A percentile compares a stretch with the other conserved stretches of the same genome.
Conservation (phyloP, 805 yeast genomes). For the Blastobotrys parvus region DNA sequence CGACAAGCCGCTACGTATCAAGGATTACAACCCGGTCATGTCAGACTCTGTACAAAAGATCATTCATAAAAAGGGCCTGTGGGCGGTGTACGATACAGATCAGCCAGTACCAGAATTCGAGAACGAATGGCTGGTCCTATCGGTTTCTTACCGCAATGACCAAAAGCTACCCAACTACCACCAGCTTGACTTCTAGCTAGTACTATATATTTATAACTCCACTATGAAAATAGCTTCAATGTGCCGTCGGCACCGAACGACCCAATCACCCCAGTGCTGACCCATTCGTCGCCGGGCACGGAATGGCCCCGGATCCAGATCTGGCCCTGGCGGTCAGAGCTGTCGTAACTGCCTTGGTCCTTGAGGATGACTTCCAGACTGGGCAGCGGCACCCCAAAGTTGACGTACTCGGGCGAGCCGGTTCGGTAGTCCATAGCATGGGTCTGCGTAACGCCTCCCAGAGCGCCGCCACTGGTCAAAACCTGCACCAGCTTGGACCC, state of each 20-base stretch:
- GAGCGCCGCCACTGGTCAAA: conserved; percentile 21
- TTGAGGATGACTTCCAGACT: conserved; percentile 22
- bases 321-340: conserved; percentile 19
- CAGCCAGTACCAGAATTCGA: too few species aligned
- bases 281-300: conserved; percentile 15
- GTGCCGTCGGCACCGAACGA: conserved; percentile 24
- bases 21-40: background rate
- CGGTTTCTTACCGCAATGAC: too few species aligned
- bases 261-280: conserved; percentile 18
- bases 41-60: background rate
- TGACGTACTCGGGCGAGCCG: conserved; percentile 8
- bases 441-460: conserved; percentile 31
- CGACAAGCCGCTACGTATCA: background rate
- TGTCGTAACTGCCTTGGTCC: conserved; percentile 17
- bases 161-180: too few species aligned
- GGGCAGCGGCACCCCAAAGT: conserved; percentile 25
- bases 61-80: background rate
- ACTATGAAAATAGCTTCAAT: conserved; percentile 11
- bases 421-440: conserved; percentile 18
- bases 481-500: conserved; percentile 30
- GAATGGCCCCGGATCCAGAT: conserved; percentile 21
- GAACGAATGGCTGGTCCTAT: too few species aligned
- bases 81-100: too few species aligned
- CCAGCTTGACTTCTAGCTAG: too few species aligned
- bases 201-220: too few species aligned